Evolutionary conservation across 2,329 filamentous ascomycete species (phyloP).

Genomic region (Lasiodiplodia gonubiensis): DNA sequence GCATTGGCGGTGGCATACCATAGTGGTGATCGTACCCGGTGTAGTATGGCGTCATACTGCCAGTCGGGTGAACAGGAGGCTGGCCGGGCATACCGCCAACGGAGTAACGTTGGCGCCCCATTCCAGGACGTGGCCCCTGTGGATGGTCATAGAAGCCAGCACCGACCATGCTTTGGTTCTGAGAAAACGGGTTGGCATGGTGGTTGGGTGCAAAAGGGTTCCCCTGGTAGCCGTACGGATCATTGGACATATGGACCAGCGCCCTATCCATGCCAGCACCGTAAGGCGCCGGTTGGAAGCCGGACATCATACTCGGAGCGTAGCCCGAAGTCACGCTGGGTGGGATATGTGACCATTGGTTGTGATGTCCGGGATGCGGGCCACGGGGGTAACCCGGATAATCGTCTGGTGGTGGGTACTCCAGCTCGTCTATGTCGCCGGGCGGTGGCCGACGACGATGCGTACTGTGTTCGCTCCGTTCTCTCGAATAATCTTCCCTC

Average conservation of each 20-base stretch:
- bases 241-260: conserved; percentile 44
- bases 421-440: conserved; percentile 50
- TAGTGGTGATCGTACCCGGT: conserved; percentile 16
- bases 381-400: conserved; percentile 49
- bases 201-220: conserved; percentile 47
- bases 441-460: conserved; percentile 40
- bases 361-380: conserved; percentile 41
- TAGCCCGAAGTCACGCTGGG: conserved; percentile 43
- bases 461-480: conserved; percentile 33
- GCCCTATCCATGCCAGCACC: conserved; percentile 33
- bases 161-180: conserved; percentile 32
- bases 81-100: conserved; percentile 22
- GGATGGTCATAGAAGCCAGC: conserved; percentile 41
- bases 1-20: conserved; percentile 21
- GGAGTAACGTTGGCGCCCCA: conserved; percentile 21
- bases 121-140: conserved; percentile 35
- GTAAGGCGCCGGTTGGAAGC: conserved; percentile 39
- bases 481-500: conserved; percentile 38
- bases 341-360: conserved; percentile 46
- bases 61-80: conserved; percentile 12
- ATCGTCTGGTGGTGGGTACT: conserved; percentile 53
- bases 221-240: conserved; percentile 44
- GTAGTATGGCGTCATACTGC: conserved; percentile 27
- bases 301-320: conserved; percentile 47
- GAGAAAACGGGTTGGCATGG: conserved; percentile 32